Base-by-base conservation (phyloP, 108 stramenopile species). In the Ochromonas danica region DNA sequence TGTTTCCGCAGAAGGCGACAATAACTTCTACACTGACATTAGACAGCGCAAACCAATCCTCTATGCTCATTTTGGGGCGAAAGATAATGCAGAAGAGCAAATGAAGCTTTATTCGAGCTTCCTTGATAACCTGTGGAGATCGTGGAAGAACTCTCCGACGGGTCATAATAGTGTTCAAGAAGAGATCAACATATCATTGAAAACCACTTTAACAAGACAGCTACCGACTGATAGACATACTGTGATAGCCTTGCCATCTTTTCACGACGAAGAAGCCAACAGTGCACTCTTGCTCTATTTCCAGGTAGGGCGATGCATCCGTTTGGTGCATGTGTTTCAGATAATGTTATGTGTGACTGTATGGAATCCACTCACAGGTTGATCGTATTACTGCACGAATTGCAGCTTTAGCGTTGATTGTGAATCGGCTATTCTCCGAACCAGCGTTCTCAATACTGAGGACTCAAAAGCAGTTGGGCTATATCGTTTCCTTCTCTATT, bases 401-500 rank as follows among this genome's bases (percentile, higher is more conserved):
- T 25, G 6, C 27, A 35, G 72, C 72, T 10, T 67, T 67, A 25
- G 30, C 31, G 31, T 67, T 36, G 31, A 14, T 14, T 67, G 31
- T 6, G 22, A 75, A 6, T 14, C 17, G 51, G 40, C 10, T 75
- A 42, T 33, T 27, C 6, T 3, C 25, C 45, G 72, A 75, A 33
- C 72, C 72, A 28, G 31, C 40, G 27, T 75, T 75, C 72, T 35
- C 25, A 14, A 3, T 14, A 33, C 38, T 75, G 51, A 27, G 72
- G 6, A 75, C 72, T 41, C 14, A 75, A 41, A 38, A 75, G 31
- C 72, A 75, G 40, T 41, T 75, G 40, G 72, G 72, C 3, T 75
- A 75, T 25, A 75, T 75, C 41, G 72, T 75, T 38, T 33, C 31
- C 31, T 42, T 75, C 14, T 40, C 22, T 22, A 6, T 22, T 22